A percentile compares a stretch with the other conserved stretches of the same genome.
Conservation (phyloP, 2,329 filamentous ascomycete species). For the Fusarium sp. region DNA sequence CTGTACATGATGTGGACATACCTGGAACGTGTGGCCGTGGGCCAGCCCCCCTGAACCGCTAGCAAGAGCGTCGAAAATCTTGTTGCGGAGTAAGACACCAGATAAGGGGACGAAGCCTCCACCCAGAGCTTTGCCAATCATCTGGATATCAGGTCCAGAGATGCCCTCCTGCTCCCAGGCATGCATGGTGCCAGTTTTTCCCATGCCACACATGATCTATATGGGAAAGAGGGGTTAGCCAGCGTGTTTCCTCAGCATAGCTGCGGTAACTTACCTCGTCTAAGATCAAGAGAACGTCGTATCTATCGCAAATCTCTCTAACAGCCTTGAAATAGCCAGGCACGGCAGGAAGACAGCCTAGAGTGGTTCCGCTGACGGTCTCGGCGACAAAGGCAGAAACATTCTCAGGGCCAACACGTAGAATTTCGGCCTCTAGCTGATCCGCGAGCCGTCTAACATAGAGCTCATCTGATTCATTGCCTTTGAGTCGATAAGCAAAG, state of each 20-base stretch:
- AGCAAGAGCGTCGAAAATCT: constrained; percentile 4
- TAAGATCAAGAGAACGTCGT: constrained; percentile 1
- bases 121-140: constrained; percentile 35
- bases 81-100: constrained; percentile 12
- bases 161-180: constrained; percentile 43
- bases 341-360: not conserved
- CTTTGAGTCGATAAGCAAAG: constrained; percentile 33
- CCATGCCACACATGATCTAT: constrained; percentile 48
- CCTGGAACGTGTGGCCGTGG: constrained; percentile 14
- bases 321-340: constrained; percentile 5
- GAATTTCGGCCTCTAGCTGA: constrained; percentile 7
- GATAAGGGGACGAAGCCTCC: constrained; percentile 38
- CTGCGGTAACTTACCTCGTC: not conserved
- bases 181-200: constrained; percentile 41
- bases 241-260: not conserved
- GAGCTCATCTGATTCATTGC: constrained; percentile 42
- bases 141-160: constrained; percentile 37
- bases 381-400: constrained; percentile 15
- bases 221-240: not conserved
- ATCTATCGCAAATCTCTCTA: constrained; percentile 4
- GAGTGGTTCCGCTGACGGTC: constrained; percentile 12
- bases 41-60: constrained; percentile 1
- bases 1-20: not conserved
- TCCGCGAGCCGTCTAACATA: not conserved
- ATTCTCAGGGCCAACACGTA: not conserved